Conservation (phyloP, 2,329 filamentous ascomycete genomes). For the Colletotrichum truncatum region DNA sequence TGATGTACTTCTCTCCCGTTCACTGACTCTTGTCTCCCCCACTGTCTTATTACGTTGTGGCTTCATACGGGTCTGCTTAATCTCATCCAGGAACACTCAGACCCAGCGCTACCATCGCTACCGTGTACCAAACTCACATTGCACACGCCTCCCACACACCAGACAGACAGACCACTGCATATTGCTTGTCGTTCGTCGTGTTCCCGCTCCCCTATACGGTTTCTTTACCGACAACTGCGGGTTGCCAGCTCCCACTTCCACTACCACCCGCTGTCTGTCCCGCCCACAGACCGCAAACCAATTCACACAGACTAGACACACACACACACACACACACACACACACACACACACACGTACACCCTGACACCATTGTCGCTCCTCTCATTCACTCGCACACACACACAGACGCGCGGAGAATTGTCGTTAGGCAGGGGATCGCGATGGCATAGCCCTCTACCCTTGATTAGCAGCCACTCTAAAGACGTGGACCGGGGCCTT, state of each 20-base stretch:
- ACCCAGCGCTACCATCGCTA: slow-evolving; percentile 20
- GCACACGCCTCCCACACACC: slow-evolving; percentile 9
- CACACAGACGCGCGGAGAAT: slow-evolving; percentile 47
- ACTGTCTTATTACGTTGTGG: slow-evolving; percentile 29
- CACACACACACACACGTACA: slow-evolving; percentile 19
- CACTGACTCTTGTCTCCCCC: slow-evolving; percentile 30
- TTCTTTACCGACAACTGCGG: not conserved
- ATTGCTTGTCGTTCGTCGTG: not conserved
- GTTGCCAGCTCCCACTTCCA: not conserved
- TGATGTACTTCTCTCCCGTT: slow-evolving; percentile 13
- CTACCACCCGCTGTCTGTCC: slow-evolving; percentile 9
- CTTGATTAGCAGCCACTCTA: slow-evolving; percentile 50
- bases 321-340: slow-evolving; percentile 12
- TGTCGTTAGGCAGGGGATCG: slow-evolving; percentile 41
- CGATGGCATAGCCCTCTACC: slow-evolving; percentile 43
- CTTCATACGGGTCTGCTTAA: slow-evolving; percentile 29
- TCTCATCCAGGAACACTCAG: slow-evolving; percentile 25
- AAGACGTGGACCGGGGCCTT: slow-evolving; percentile 45
- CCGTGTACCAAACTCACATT: not conserved
- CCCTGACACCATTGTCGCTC: slow-evolving; percentile 22
- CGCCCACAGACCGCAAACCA: slow-evolving; percentile 4
- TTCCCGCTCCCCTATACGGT: not conserved
- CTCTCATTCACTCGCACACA: slow-evolving; percentile 17
- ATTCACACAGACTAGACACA: slow-evolving; percentile 3
- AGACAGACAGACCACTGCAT: not conserved